A percentile compares a stretch with the other conserved stretches of the same genome.
Conservation (phyloP, 306 rosid species). For the Sesbania bispinosa region DNA sequence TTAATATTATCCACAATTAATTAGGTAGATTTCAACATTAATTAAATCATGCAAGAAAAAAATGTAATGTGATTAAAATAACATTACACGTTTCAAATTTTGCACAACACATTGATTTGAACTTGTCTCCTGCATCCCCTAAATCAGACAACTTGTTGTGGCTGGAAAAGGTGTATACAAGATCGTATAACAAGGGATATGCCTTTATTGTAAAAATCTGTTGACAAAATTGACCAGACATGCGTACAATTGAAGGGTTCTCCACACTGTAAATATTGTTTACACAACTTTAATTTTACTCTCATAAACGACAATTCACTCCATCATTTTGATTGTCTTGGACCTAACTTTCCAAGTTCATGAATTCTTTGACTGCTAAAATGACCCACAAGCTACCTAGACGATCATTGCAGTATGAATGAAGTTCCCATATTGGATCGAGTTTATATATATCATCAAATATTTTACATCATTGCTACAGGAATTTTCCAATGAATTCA, state of each 20-base stretch:
- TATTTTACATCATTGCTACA: not conserved
- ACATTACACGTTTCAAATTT: not conserved
- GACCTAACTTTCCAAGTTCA: not conserved
- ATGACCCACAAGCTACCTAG: conserved; percentile 5
- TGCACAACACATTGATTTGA: not conserved
- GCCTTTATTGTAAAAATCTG: conserved; percentile 24
- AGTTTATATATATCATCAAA: conserved; percentile 3
- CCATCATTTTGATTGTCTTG: conserved; percentile 20
- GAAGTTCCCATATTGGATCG: not conserved
- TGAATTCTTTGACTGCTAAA: conserved; percentile 20
- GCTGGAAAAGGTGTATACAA: conserved; percentile 25
- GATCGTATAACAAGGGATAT: conserved; percentile 23
- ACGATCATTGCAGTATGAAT: conserved; percentile 17
- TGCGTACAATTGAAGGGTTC: conserved; percentile 35
- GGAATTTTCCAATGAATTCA: not conserved
- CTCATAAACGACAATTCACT: conserved; percentile 24
- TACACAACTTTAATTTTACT: conserved; percentile 22
- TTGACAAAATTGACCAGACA: conserved; percentile 30
- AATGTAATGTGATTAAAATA: no score
- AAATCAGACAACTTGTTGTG: conserved; percentile 12
- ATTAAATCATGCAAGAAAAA: not conserved
- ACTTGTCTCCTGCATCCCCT: conserved; percentile 16
- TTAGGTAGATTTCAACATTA: not conserved
- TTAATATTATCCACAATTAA: not conserved
- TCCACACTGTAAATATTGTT: not conserved